A percentile compares a stretch with the other conserved stretches of the same genome.
Conservation (phyloP, 129 eudicot genomes). For the Scalesia atractyloides region DNA sequence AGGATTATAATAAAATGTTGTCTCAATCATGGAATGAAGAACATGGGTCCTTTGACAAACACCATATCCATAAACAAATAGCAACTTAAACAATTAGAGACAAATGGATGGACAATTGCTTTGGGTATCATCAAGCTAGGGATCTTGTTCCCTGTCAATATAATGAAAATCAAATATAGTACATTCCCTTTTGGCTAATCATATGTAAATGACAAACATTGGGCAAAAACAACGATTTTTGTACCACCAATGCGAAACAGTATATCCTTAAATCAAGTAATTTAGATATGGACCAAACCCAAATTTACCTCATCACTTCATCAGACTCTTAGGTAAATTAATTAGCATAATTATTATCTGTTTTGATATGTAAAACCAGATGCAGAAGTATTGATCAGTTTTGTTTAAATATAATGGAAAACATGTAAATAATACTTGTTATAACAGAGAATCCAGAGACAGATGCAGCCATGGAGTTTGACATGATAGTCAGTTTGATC, state of each 20-base stretch:
- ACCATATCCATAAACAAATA: slow-evolving; percentile 26
- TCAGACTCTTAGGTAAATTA: slow-evolving; percentile 2
- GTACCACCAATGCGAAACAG: slow-evolving; percentile 27
- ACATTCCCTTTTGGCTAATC: slow-evolving; percentile 31
- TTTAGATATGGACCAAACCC: slow-evolving; percentile 20
- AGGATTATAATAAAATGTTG: slow-evolving; percentile 32
- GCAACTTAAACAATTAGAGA: slow-evolving; percentile 29
- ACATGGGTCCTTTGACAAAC: slow-evolving; percentile 39
- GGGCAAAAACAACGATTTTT: slow-evolving; percentile 19
- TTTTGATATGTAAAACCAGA: not conserved
- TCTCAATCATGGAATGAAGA: slow-evolving; percentile 44
- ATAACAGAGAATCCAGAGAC: too few relatives aligned
- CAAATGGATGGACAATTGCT: slow-evolving; percentile 40
- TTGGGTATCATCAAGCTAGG: slow-evolving; percentile 39
- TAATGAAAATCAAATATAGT: slow-evolving; percentile 19
- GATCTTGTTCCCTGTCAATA: slow-evolving; percentile 46
- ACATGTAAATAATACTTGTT: too few relatives aligned
- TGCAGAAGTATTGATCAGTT: not conserved
- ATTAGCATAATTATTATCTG: not conserved
- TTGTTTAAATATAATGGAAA: too few relatives aligned
- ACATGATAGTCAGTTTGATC: too few relatives aligned
- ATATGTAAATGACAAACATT: slow-evolving; percentile 29
- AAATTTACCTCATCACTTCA: not conserved
- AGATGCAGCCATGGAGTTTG: too few relatives aligned
- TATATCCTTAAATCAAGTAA: slow-evolving; percentile 36